phyloP scores from a whole-genome alignment of 805 yeast species.

The Teunomyces gatunensis region DNA sequence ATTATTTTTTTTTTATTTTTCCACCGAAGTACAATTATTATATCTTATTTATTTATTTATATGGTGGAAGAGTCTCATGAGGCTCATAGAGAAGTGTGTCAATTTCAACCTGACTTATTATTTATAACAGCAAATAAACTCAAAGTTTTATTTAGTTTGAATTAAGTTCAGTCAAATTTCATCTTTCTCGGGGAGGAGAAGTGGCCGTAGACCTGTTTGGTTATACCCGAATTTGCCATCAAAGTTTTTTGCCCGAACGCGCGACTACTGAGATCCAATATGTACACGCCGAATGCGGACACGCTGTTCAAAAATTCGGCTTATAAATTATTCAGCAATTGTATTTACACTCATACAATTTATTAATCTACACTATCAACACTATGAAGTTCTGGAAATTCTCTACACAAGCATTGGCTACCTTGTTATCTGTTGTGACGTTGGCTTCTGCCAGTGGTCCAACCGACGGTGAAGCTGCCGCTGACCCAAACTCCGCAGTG shows the following conservation, averaged over 20 bases:
- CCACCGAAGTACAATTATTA: too few relatives aligned
- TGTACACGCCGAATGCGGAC: constrained; percentile 1
- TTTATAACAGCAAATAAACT: too few relatives aligned
- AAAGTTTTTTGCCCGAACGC: not conserved
- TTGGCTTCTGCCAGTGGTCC: constrained; percentile 37
- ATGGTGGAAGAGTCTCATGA: too few relatives aligned
- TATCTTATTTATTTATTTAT: too few relatives aligned
- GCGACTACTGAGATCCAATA: not conserved
- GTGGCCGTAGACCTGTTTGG: not conserved
- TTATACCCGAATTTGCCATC: not conserved
- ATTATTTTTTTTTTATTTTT: too few relatives aligned
- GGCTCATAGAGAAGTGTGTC: too few relatives aligned
- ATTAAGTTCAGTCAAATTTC: not conserved
- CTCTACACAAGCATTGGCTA: constrained; percentile 36
- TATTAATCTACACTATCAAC: not conserved
- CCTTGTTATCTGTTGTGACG: constrained; percentile 35
- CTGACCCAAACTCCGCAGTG: constrained; percentile 83
- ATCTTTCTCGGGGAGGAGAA: not conserved
- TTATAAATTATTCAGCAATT: not conserved
- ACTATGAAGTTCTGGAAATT: constrained; percentile 42
- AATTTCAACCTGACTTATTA: too few relatives aligned
- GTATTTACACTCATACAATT: too few relatives aligned
- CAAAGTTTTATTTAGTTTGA: too few relatives aligned
- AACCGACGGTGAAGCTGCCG: constrained; percentile 59
- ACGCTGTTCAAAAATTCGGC: constrained; percentile 1